Conservation (phyloP, 495 filamentous ascomycete species). For the Bacidia rubella region DNA sequence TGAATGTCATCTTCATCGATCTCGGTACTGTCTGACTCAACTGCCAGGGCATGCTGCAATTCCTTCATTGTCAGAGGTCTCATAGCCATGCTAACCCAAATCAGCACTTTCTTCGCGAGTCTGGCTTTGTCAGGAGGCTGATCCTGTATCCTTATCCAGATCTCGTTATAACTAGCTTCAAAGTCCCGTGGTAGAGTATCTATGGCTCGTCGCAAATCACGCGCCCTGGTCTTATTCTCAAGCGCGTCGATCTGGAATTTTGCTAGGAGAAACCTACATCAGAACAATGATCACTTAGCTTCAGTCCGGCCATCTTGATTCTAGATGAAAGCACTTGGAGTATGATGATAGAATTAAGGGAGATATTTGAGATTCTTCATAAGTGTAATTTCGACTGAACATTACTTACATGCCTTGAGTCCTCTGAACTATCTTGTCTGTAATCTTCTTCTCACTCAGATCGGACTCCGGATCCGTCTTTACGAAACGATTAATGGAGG, state of each 20-base stretch:
- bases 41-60: constrained; percentile 18
- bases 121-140: neutral
- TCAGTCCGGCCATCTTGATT: neutral
- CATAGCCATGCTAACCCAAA: constrained; percentile 15
- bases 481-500: neutral
- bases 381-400: too few relatives aligned
- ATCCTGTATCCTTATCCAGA: constrained; percentile 11
- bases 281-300: neutral
- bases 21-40: constrained; percentile 10
- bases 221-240: constrained; percentile 9
- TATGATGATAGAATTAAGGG: too few relatives aligned
- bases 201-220: constrained; percentile 11
- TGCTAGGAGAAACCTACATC: constrained; percentile 19
- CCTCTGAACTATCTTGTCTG: constrained; percentile 3
- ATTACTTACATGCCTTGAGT: constrained; percentile 20
- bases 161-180: constrained; percentile 16
- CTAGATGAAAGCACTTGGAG: neutral
- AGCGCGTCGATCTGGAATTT: constrained; percentile 18
- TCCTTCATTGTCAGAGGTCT: constrained; percentile 9
- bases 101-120: constrained; percentile 11
- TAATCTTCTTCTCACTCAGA: constrained; percentile 2
- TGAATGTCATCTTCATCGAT: constrained; percentile 15
- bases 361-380: too few relatives aligned
- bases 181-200: constrained; percentile 13
- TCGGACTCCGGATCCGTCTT: neutral